These are phyloP conservation scores for Umbellularia californica DNA, from an alignment of 164 flowering plant genomes.

Conservation along the genomic window DNA sequence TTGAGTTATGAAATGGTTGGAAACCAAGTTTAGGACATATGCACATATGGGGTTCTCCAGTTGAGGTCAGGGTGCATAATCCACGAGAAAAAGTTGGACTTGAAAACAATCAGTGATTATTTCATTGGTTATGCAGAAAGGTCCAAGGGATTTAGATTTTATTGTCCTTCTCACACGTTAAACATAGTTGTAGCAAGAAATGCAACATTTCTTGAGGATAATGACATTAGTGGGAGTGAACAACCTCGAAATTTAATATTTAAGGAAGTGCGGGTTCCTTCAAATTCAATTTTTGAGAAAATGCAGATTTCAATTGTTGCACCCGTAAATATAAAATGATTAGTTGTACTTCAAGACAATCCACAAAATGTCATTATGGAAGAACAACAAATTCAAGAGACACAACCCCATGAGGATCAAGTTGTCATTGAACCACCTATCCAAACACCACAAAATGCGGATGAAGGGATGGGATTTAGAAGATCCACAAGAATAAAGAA, in stretches of 20 bases:
- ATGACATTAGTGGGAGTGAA: neutral
- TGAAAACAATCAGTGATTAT: neutral
- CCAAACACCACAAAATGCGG: neutral
- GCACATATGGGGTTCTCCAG: constrained; percentile 1
- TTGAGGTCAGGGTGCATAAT: neutral
- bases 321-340: neutral
- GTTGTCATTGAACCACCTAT: neutral
- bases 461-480: neutral
- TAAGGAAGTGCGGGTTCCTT: neutral
- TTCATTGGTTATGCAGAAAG: neutral
- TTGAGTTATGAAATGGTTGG: constrained; percentile 4
- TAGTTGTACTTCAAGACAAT: neutral
- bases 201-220: neutral
- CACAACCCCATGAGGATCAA: neutral
- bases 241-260: too few relatives aligned
- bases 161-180: neutral
- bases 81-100: neutral
- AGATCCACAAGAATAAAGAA: constrained; percentile 2
- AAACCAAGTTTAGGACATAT: neutral
- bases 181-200: neutral
- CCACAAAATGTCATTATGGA: neutral
- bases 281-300: too few relatives aligned
- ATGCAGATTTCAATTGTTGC: neutral
- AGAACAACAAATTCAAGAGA: neutral
- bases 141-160: neutral